Conservation (phyloP, 768 basidiomycete genomes). For the Mycena metata region DNA sequence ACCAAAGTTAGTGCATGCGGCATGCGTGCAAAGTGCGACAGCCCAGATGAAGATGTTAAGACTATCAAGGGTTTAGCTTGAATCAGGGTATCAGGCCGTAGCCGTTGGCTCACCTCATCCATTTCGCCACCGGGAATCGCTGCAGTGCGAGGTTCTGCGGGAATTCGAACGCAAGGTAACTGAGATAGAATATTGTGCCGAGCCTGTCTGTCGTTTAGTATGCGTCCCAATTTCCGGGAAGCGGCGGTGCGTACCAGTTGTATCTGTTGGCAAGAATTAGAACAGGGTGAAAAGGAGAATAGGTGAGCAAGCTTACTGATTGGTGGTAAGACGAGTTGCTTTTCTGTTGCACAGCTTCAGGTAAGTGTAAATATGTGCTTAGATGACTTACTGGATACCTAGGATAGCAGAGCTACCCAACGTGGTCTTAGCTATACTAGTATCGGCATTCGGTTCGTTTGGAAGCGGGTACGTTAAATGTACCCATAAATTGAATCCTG, state of each 20-base stretch:
- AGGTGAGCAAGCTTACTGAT: constrained; percentile 62
- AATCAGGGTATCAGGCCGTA: too few species aligned
- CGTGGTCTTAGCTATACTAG: constrained; percentile 73
- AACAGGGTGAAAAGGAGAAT: too few species aligned
- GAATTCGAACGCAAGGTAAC: constrained; percentile 63
- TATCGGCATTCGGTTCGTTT: constrained; percentile 67
- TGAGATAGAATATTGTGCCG: constrained; percentile 67
- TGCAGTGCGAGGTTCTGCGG: constrained; percentile 68
- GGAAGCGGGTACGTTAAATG: background rate
- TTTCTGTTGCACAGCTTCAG: background rate
- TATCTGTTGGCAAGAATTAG: constrained; percentile 10
- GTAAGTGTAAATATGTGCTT: constrained; percentile 51
- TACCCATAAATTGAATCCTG: constrained; percentile 77
- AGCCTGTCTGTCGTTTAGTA: too few species aligned
- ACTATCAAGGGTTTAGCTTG: constrained; percentile 47
- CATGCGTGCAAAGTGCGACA: constrained; percentile 68
- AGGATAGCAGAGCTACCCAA: constrained; percentile 76
- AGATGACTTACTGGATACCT: constrained; percentile 73
- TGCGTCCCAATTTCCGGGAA: too few species aligned
- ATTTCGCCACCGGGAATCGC: constrained; percentile 65
- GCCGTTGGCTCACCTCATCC: constrained; percentile 48
- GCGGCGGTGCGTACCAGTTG: constrained; percentile 7
- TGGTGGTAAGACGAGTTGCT: constrained; percentile 69
- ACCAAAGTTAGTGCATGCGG: constrained; percentile 78
- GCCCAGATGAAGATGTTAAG: constrained; percentile 84